phyloP scores from a whole-genome alignment of 2,329 filamentous ascomycete species.

The Bipolaris zeicola region DNA sequence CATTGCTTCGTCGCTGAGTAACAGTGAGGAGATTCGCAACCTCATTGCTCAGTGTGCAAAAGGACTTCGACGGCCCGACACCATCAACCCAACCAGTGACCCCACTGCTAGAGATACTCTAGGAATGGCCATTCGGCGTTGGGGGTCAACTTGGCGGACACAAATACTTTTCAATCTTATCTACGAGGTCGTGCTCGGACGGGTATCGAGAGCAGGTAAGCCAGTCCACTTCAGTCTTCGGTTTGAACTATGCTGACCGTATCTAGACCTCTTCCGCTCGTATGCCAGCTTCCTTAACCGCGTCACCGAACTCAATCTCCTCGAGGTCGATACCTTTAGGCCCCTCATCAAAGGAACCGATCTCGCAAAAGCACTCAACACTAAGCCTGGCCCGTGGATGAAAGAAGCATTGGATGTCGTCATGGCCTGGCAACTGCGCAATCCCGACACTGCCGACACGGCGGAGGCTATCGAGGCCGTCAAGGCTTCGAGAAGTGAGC shows the following conservation, averaged over 20 bases:
- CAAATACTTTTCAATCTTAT: constrained; percentile 72
- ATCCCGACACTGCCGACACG: constrained; percentile 69
- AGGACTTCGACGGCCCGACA: constrained; percentile 53
- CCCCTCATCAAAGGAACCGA: constrained; percentile 73
- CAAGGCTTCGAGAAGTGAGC: constrained; percentile 49
- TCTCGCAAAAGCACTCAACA: constrained; percentile 69
- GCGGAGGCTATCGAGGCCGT: constrained; percentile 54
- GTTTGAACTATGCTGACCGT: constrained; percentile 18
- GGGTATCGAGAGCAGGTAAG: constrained; percentile 52
- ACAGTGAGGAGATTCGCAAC: constrained; percentile 66
- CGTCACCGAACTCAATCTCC: constrained; percentile 57
- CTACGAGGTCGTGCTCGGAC: constrained; percentile 60
- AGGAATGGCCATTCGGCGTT: constrained; percentile 75
- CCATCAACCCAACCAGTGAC: constrained; percentile 52
- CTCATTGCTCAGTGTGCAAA: constrained; percentile 62
- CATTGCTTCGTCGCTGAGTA: constrained; percentile 67
- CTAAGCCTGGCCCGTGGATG: constrained; percentile 83
- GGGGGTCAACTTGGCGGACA: constrained; percentile 74
- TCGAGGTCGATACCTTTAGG: constrained; percentile 56
- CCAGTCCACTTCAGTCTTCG: background rate
- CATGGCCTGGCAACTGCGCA: constrained; percentile 85
- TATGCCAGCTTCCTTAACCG: constrained; percentile 62
- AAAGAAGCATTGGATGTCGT: constrained; percentile 77
- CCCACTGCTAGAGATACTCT: constrained; percentile 63
- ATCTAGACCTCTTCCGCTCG: constrained; percentile 53